Percentiles rank a stretch among this genome's conserved stretches.
Conservation (phyloP, 352 stramenopile genomes). For the Pythium sp. region DNA sequence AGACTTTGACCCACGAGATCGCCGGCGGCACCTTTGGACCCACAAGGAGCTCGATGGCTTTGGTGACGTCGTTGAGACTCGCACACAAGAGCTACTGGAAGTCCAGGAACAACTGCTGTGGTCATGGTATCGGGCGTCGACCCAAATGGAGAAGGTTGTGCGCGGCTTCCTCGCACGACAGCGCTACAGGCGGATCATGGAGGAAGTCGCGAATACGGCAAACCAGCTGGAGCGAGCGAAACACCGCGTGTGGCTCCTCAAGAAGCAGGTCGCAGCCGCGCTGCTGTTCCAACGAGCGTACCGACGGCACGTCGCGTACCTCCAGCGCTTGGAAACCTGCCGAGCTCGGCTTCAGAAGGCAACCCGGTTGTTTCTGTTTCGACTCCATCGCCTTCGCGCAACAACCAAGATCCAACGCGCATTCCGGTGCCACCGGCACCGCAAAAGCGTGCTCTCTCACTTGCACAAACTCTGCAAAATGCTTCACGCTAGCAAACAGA, state of each 20-base stretch:
- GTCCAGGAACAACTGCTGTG: constrained; percentile 34
- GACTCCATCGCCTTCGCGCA: constrained; percentile 26
- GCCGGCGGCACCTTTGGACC: constrained; percentile 43
- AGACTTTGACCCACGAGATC: constrained; percentile 39
- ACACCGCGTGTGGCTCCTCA: constrained; percentile 14
- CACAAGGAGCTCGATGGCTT: constrained; percentile 41
- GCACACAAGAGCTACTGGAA: constrained; percentile 30
- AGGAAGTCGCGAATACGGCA: constrained; percentile 26
- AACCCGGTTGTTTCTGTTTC: constrained; percentile 33
- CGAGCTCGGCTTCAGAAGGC: constrained; percentile 29
- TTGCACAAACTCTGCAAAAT: constrained; percentile 28
- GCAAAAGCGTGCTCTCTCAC: constrained; percentile 23
- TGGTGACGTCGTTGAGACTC: constrained; percentile 31
- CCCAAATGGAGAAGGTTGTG: constrained; percentile 32
- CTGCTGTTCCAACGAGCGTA: constrained; percentile 37
- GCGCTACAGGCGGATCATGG: constrained; percentile 28
- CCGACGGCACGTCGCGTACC: constrained; percentile 21
- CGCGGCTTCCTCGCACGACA: constrained; percentile 37
- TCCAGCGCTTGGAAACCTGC: constrained; percentile 24
- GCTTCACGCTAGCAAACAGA: constrained; percentile 25
- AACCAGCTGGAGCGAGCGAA: constrained; percentile 16
- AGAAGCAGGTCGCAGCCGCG: constrained; percentile 25
- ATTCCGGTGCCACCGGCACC: constrained; percentile 35
- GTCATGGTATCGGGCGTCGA: constrained; percentile 41
- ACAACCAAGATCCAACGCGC: constrained; percentile 31